A percentile compares a stretch with the other conserved stretches of the same genome.
Evolutionary conservation across 1,139 yeast genomes (phyloP).

Genomic region (Hanseniaspora gamundiae): DNA sequence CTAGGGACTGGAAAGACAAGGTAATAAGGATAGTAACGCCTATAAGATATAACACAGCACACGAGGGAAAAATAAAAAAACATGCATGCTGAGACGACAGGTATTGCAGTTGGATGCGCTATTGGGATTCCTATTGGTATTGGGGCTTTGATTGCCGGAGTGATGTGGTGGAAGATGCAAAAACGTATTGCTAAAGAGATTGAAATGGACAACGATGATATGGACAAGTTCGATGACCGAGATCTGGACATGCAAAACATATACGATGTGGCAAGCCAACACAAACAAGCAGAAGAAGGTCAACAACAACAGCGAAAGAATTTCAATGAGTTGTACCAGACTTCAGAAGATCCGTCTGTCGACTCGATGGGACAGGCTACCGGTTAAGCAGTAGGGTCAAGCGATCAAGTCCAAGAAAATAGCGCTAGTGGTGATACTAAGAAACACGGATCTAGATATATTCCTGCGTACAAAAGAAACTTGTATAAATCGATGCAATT

Average conservation of each 20-base stretch:
- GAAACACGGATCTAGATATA: not conserved
- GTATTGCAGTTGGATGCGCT: constrained; percentile 1
- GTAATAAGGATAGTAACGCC: too few species aligned
- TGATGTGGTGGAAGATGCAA: not conserved
- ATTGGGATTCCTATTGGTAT: constrained; percentile 1
- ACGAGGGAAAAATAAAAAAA: not conserved
- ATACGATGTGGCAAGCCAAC: not conserved
- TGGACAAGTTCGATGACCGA: not conserved
- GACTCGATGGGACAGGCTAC: too few species aligned
- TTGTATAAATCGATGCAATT: not conserved
- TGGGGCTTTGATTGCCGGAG: not conserved
- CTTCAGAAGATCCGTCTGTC: not conserved
- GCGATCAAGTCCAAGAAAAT: too few species aligned
- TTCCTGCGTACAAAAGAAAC: constrained; percentile 1
- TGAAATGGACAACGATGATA: not conserved
- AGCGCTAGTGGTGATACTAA: too few species aligned
- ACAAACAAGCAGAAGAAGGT: not conserved
- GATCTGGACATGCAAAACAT: not conserved
- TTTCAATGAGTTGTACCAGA: not conserved
- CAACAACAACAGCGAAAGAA: not conserved
- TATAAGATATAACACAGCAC: too few species aligned
- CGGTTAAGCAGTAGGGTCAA: too few species aligned
- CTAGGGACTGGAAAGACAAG: too few species aligned
- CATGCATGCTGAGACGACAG: not conserved
- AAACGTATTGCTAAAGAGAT: not conserved